Evolutionary conservation across 1,284 basidiomycete species (phyloP).

Genomic region (Tilletia walkeri): DNA sequence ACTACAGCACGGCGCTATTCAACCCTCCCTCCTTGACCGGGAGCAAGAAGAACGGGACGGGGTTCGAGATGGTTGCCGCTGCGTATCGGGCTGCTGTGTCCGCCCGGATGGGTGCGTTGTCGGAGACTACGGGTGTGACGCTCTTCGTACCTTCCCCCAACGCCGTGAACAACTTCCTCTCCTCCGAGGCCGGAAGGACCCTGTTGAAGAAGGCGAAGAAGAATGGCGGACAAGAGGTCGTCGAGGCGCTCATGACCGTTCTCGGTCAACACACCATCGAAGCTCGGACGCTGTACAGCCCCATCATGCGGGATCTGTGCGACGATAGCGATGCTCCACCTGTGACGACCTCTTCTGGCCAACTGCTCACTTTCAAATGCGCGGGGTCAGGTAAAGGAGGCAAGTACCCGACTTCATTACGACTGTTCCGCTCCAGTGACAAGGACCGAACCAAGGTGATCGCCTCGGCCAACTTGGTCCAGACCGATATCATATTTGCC

Average conservation of each 20-base stretch:
- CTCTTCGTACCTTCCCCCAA: background rate
- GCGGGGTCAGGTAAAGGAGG: background rate
- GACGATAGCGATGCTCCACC: background rate
- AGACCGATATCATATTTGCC: slow-evolving; percentile 8
- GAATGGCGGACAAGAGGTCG: background rate
- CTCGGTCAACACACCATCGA: slow-evolving; percentile 1
- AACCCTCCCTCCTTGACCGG: background rate
- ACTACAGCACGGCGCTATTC: background rate
- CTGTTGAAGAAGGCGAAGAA: background rate
- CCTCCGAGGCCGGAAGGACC: background rate
- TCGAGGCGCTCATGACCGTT: background rate
- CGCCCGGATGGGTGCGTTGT: background rate
- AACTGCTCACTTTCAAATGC: background rate
- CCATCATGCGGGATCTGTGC: slow-evolving; percentile 9
- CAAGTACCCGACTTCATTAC: background rate
- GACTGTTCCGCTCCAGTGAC: background rate
- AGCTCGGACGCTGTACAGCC: slow-evolving; percentile 12
- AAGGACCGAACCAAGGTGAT: background rate
- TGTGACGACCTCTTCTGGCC: slow-evolving; percentile 9
- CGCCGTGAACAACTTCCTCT: background rate
- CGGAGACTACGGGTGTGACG: background rate
- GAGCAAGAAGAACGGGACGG: background rate
- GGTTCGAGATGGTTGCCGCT: background rate
- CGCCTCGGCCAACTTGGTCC: slow-evolving; percentile 8
- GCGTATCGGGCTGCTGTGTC: background rate